Evolutionary conservation across 768 basidiomycete species (phyloP), one percentile per base, ranked within the genome.

Genomic region (Suillus subalutaceus): DNA sequence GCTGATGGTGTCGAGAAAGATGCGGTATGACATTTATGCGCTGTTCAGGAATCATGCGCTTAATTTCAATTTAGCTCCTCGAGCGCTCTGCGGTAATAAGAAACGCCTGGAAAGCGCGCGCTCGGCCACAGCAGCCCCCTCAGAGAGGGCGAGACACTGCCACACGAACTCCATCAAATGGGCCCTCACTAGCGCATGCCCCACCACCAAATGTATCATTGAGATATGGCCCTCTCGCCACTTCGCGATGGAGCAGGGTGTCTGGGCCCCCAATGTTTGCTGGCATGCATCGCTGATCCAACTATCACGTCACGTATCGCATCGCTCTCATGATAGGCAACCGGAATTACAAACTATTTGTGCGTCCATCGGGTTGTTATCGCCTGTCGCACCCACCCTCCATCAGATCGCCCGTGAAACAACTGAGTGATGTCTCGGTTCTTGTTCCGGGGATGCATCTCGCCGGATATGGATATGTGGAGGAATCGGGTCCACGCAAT

Each of bases 1-100:
- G 86, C 87, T 53, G 97, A 99, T 76, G 97, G 97, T 12, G 94
- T 99, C 46, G 94, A 97, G 73, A 91, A 92, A 72, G 88, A 94
- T 48, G 82, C 82, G 69, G 97, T 98, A 72, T 73, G 90, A 26
- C 44, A 41, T 59, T 67, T 52, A 37, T 48, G 69, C 65, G 55
- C 46, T 60, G 40, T 62, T 53, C 52, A 26, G 64, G 50, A 52
- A 35, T 40, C 40, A 59, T 69, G 64, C 71, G 63, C 69, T 68
- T 50, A 38, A 60, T 64, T 68, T 20, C 15, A 23, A 77, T 77
- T 62, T 63, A 94, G 93, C 85, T 94, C 53, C 83, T 94, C 15
- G 84, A 83, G 48, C 86, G 89, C 61, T 86, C 86, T 10, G 82
- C 80, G 56, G 75, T 81, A 20, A 90, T 94, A 71, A 88, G 90